These are phyloP conservation scores for Brettanomyces anomalus DNA, from an alignment of 805 yeast species.

Conservation along the genomic window DNA sequence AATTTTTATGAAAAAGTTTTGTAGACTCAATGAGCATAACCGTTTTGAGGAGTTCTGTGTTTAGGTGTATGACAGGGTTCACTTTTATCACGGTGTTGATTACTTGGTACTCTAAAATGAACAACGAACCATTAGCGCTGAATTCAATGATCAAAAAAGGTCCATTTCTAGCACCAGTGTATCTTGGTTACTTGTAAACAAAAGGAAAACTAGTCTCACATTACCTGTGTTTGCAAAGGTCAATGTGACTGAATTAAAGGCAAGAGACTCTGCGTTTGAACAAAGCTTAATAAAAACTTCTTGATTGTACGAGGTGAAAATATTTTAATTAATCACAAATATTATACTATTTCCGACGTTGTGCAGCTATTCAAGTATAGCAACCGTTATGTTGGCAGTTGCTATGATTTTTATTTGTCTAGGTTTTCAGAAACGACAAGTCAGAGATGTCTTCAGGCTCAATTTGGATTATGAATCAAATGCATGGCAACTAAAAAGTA, in stretches of 20 bases:
- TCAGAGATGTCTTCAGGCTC: conserved; percentile 29
- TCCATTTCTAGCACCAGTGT: conserved; percentile 19
- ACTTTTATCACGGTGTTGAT: conserved; percentile 27
- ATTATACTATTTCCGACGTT: conserved; percentile 30
- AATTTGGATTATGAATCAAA: conserved; percentile 2
- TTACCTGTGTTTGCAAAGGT: not conserved
- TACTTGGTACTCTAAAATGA: conserved; percentile 30
- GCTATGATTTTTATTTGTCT: conserved; percentile 30
- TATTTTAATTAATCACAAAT: conserved; percentile 23
- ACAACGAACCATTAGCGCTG: conserved; percentile 46
- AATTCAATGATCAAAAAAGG: conserved; percentile 40
- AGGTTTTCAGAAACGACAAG: conserved; percentile 29
- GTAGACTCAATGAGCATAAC: too few species aligned
- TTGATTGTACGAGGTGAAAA: conserved; percentile 13
- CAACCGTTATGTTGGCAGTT: conserved; percentile 21
- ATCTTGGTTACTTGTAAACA: not conserved
- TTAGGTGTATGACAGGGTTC: too few species aligned
- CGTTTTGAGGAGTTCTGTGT: too few species aligned
- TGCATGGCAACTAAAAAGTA: not conserved
- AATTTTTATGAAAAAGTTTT: too few species aligned
- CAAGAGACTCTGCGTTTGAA: not conserved
- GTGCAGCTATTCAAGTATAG: conserved; percentile 25
- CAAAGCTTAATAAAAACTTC: not conserved
- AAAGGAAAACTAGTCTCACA: not conserved
- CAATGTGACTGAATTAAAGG: not conserved